Conservation (phyloP, 179 eudicot genomes). For the Patellifolia procumbens region DNA sequence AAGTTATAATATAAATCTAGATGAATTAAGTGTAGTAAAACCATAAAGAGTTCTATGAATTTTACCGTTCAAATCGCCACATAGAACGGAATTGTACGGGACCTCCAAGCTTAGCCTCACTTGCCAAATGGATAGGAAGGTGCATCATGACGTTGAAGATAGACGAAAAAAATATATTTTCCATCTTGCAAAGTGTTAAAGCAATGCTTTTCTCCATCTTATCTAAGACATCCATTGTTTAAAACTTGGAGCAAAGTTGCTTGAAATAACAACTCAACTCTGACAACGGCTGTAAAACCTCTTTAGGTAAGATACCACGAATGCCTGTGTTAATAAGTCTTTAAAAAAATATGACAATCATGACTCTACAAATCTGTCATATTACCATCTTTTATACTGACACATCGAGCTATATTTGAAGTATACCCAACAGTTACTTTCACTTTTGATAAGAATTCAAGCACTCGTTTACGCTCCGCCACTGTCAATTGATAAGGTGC, state of each 20-base stretch:
- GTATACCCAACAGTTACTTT: slow-evolving; percentile 26
- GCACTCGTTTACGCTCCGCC: not conserved
- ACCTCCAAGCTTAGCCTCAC: slow-evolving; percentile 11
- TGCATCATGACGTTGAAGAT: slow-evolving; percentile 30
- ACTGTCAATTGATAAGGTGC: not conserved
- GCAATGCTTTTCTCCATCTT: too few species aligned
- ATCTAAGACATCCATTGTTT: too few species aligned
- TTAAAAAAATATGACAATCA: too few species aligned
- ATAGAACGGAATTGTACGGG: slow-evolving; percentile 10
- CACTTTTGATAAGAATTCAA: not conserved
- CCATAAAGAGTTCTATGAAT: not conserved
- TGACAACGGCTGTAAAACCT: too few species aligned
- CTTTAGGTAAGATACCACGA: too few species aligned
- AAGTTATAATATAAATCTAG: too few species aligned
- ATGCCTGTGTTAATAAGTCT: too few species aligned
- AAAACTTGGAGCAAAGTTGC: too few species aligned
- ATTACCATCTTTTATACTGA: not conserved
- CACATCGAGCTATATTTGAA: slow-evolving; percentile 17
- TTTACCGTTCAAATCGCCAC: slow-evolving; percentile 11
- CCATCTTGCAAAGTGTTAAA: slow-evolving; percentile 19
- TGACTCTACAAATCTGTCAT: slow-evolving; percentile 18
- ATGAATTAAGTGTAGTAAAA: too few species aligned
- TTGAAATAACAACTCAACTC: too few species aligned
- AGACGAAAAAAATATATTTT: slow-evolving; percentile 11
- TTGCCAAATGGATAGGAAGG: slow-evolving; percentile 25